Base-by-base conservation (phyloP, 2,329 filamentous ascomycete species). In the Paecilomyces dactylethromorphus region DNA sequence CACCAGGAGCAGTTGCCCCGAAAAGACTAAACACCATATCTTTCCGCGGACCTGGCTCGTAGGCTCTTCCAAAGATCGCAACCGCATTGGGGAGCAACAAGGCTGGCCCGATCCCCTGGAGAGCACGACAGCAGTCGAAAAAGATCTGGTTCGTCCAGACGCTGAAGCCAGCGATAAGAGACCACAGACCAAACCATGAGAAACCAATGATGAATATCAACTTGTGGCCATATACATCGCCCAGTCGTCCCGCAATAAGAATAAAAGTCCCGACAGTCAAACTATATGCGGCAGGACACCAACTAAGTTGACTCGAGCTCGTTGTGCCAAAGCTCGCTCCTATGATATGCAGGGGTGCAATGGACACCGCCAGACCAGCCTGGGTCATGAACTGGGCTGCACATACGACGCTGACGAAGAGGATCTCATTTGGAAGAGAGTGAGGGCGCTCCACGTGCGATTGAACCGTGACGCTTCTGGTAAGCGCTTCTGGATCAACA, bases 11-110 rank as follows among this genome's bases (percentile, higher is more conserved):
- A 55, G 72, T 74, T 1, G 78, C 79, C 4, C 79, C 81, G 59
- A 82, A 83, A 10, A 79, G 59, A 0, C 76, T 71, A 62, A 90
- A 87, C 0, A 83, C 78, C 73, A 88, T 82, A 54, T 83, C 79
- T 69, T 87, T 88, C 59, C 80, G 77, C 56, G 71, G 74, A 0
- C 86, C 85, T 0, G 82, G 82, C 0, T 77, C 72, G 62, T 87
- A 88, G 0, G 81, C 78, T 0, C 76, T 75, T 1, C 85, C 86
- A 0, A 89, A 70, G 12, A 90, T 76, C 2, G 85, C 86, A 22
- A 89, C 71, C 0, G 78, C 84, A 61, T 88, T 90, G 0, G 87
- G 87, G 24, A 89, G 74, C 11, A 81, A 73, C 33, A 90, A 76
- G 0, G 86, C 85, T 0, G 85, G 83, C 0, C 87, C 87, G 6